Conservation (phyloP, 2,329 filamentous ascomycete genomes). For the Fonsecaea erecta region DNA sequence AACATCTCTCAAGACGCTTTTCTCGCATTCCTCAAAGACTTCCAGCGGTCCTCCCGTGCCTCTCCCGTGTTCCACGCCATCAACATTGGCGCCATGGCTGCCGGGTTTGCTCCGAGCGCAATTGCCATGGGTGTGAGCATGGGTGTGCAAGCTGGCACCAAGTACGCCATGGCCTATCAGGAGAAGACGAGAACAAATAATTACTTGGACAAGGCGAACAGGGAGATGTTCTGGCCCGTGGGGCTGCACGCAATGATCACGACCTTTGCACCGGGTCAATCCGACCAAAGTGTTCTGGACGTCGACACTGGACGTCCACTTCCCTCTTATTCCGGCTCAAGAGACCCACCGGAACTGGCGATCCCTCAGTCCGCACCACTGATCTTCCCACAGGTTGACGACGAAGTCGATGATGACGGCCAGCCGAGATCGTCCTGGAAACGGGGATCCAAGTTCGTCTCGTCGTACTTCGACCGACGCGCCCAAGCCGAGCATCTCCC, state of each 20-base stretch:
- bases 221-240: background rate
- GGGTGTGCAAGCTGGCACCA: background rate
- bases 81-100: conserved; percentile 2
- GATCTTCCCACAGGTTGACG: background rate
- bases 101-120: background rate
- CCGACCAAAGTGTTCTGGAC: background rate
- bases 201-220: conserved; percentile 2
- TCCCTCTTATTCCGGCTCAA: background rate
- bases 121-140: conserved; percentile 1
- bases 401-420: background rate
- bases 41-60: background rate
- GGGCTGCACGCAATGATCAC: conserved; percentile 3
- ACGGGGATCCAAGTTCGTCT: background rate
- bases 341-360: background rate
- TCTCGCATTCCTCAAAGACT: background rate
- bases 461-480: background rate
- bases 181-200: background rate
- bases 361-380: background rate
- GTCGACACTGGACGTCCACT: background rate
- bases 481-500: background rate
- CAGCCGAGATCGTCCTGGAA: background rate
- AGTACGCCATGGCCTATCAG: background rate
- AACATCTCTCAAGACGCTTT: background rate
- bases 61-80: background rate
- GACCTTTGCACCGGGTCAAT: background rate